Conservation (phyloP, 78 protist species). For the Polysphondylium violaceum region DNA sequence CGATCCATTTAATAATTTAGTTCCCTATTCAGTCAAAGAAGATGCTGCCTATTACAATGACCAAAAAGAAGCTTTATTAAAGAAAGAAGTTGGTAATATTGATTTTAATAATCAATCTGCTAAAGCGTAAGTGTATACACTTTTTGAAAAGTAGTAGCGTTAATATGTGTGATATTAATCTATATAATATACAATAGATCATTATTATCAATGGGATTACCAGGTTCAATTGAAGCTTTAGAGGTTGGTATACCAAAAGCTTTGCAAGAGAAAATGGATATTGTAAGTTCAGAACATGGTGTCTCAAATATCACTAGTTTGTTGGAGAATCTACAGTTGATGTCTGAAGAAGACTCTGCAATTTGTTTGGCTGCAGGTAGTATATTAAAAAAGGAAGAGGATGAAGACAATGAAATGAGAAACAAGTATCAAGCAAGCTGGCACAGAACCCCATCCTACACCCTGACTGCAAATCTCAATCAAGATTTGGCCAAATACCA, state of each 20-base stretch:
- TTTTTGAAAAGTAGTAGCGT: no score
- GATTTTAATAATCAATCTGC: slow-evolving; percentile 68
- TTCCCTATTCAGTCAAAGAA: slow-evolving; percentile 78
- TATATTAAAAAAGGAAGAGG: slow-evolving; percentile 74
- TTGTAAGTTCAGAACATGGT: slow-evolving; percentile 50
- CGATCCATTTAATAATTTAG: slow-evolving; percentile 65
- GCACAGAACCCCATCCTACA: slow-evolving; percentile 79
- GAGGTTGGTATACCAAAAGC: slow-evolving; percentile 79
- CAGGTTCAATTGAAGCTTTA: slow-evolving; percentile 78
- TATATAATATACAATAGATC: slow-evolving; percentile 14
- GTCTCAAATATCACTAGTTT: slow-evolving; percentile 5
- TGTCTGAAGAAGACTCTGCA: slow-evolving; percentile 40
- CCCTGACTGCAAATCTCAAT: slow-evolving; percentile 49
- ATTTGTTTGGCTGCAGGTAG: slow-evolving; percentile 25
- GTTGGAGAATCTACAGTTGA: slow-evolving; percentile 21
- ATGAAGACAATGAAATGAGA: slow-evolving; percentile 79
- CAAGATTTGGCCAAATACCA: slow-evolving; percentile 68
- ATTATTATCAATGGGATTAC: slow-evolving; percentile 77
- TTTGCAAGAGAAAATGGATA: slow-evolving; percentile 73
- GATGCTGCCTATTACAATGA: slow-evolving; percentile 68
- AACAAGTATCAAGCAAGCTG: slow-evolving; percentile 29
- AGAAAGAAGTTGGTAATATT: slow-evolving; percentile 50
- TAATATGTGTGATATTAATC: no score
- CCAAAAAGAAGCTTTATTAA: slow-evolving; percentile 65
- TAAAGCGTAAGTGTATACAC: slow-evolving; percentile 57